These are phyloP conservation scores for Medicago lupulina DNA, from an alignment of 306 rosid genomes.

Conservation along the genomic window DNA sequence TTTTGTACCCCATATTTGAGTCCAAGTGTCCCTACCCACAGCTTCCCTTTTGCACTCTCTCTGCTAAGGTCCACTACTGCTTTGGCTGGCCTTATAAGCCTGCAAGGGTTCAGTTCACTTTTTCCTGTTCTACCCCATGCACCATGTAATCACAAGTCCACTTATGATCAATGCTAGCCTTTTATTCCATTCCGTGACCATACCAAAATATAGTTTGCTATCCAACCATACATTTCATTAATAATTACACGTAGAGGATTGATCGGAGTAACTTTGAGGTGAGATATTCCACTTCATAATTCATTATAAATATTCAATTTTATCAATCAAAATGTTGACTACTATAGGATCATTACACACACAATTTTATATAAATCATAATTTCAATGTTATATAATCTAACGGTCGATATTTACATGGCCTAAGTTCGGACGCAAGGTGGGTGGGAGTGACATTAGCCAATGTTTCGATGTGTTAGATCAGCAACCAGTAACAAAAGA, in stretches of 20 bases:
- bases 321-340: too few species aligned
- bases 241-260: not conserved
- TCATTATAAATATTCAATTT: too few species aligned
- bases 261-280: too few species aligned
- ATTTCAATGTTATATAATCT: too few species aligned
- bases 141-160: constrained; percentile 35
- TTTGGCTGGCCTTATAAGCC: constrained; percentile 34
- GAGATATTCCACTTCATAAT: too few species aligned
- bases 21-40: constrained; percentile 48
- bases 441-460: too few species aligned
- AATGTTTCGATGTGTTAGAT: too few species aligned
- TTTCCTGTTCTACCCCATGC: constrained; percentile 45
- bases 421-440: too few species aligned
- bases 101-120: constrained; percentile 40
- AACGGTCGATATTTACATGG: too few species aligned
- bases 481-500: too few species aligned
- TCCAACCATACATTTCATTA: constrained; percentile 37
- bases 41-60: constrained; percentile 36
- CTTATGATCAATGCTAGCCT: constrained; percentile 27
- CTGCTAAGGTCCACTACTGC: constrained; percentile 39
- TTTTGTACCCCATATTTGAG: constrained; percentile 29
- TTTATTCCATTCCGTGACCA: constrained; percentile 55
- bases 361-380: too few species aligned
- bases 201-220: constrained; percentile 37
- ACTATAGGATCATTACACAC: too few species aligned